These are phyloP conservation scores for Microsporum ferrugineum DNA, from an alignment of 2,329 filamentous ascomycete species.

Conservation along the genomic window DNA sequence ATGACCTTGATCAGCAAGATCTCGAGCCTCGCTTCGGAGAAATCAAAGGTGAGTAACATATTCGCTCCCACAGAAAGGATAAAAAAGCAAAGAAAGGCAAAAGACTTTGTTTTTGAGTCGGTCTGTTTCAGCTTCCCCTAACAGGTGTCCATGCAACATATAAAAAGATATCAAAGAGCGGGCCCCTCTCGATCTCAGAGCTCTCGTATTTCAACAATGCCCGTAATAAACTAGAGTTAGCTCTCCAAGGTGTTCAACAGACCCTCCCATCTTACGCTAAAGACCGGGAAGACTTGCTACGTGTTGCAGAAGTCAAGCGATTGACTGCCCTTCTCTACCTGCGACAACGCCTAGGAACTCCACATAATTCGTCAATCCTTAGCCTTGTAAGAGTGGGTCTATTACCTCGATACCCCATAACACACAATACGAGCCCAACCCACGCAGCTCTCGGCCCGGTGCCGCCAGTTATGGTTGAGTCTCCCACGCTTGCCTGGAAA, in stretches of 20 bases:
- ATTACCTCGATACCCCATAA: background rate
- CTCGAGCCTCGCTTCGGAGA: slow-evolving; percentile 11
- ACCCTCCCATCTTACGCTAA: slow-evolving; percentile 14
- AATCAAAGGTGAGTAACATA: slow-evolving; percentile 8
- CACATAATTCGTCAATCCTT: slow-evolving; percentile 7
- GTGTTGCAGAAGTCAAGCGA: slow-evolving; percentile 22
- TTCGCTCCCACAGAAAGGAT: background rate
- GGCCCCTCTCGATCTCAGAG: slow-evolving; percentile 5
- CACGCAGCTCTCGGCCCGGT: background rate
- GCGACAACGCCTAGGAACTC: slow-evolving; percentile 14
- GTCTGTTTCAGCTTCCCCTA: background rate
- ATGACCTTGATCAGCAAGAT: slow-evolving; percentile 20
- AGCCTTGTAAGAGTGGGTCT: background rate
- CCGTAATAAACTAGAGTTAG: slow-evolving; percentile 5
- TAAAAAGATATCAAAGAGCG: slow-evolving; percentile 9
- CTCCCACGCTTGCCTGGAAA: slow-evolving; percentile 9
- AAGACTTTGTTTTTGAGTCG: background rate
- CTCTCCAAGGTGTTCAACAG: slow-evolving; percentile 13
- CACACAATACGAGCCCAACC: background rate
- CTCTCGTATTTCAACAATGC: slow-evolving; percentile 5
- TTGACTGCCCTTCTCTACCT: slow-evolving; percentile 23
- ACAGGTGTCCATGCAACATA: slow-evolving; percentile 1
- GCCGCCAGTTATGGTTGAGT: background rate
- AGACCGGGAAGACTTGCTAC: slow-evolving; percentile 15
- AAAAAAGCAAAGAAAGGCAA: background rate